Base-by-base conservation (phyloP, 345 rosid genomes). In the Ceriops decandra region DNA sequence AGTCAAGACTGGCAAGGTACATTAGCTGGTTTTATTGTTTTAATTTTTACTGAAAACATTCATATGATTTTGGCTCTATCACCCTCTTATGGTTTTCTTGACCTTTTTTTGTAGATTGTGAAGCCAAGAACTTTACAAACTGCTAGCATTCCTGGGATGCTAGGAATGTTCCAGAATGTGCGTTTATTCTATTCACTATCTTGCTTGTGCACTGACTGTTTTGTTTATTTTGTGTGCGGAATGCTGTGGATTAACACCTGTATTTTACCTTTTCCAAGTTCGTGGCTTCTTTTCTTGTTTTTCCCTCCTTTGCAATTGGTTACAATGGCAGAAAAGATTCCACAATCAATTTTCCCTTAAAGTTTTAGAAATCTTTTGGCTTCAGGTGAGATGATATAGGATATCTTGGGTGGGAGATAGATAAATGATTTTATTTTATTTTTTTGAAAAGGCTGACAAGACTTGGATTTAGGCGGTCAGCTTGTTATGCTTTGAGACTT, bases 141-240 rank as follows among this genome's bases (percentile, higher is more conserved):
- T 30, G 97, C 99, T 66, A 95, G 99, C 76, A 88, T 95, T 71
- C 99, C 99, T 65, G 99, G 99, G 77, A 82, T 95, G 87, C 96
- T 91, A 0, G 96, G 95, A 70, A 89, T 92, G 81, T 95, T 95
- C 74, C 97, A 95, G 68, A 93, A 87, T 78, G 96, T 91, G 85
- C 31, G 77, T 76, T 10, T 56, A 1, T 21, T 28, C 26, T 7
- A 51, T 33, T 11, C 11, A 1, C 36, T 64, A 24, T 10, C 24
- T 47, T 46, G 26, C 38, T 63, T 28, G 19, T 22, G 27, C 60
- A 26, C 4, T 22, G n/a, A 42, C 16, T 42, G 17, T 10, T 27
- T 56, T 27, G 11, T 27, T 24, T 56, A 3, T 5, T 56, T 56
- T 56, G 28, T 9, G 10, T 22, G 28, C 11, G 59, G 30, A 21